Evolutionary conservation across 2,329 filamentous ascomycete genomes (phyloP).

Genomic region (Xylariales sp.): DNA sequence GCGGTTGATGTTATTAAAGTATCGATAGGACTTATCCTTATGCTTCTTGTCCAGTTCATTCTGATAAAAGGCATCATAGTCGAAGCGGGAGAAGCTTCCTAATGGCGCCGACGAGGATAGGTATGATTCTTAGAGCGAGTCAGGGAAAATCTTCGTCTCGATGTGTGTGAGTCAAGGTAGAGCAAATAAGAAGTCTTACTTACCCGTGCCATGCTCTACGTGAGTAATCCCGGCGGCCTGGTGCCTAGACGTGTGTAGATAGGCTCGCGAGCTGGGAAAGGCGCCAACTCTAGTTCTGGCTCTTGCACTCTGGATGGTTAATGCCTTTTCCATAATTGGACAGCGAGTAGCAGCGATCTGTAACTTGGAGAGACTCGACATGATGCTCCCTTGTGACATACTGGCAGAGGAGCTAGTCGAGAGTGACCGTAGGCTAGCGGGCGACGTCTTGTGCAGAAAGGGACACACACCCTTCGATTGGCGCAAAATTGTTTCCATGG

Average conservation of each 20-base stretch:
- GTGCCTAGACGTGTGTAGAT: conserved; percentile 9
- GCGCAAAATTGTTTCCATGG: conserved; percentile 17
- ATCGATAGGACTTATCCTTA: conserved; percentile 99
- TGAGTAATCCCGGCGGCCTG: no score
- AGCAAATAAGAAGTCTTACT: conserved; percentile 3
- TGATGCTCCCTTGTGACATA: conserved; percentile 7
- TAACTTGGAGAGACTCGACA: conserved; percentile 1
- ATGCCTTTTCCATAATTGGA: conserved; percentile 19
- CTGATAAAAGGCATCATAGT: conserved; percentile 91
- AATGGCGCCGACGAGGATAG: background rate
- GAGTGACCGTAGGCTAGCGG: conserved; percentile 16
- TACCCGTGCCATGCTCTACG: conserved; percentile 5
- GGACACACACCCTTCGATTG: conserved; percentile 11
- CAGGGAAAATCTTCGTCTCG: no score
- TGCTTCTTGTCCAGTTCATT: conserved; percentile 96
- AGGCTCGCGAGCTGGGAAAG: conserved; percentile 10
- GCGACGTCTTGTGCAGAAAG: conserved; percentile 22
- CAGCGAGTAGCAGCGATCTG: conserved; percentile 18
- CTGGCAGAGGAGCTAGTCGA: conserved; percentile 6
- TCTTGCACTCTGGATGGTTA: background rate
- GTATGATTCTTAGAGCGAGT: no score
- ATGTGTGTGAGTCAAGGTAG: no score
- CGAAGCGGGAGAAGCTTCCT: conserved; percentile 70
- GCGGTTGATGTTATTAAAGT: conserved; percentile 99
- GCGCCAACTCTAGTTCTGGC: background rate